Base-by-base conservation (phyloP, 495 filamentous ascomycete species). In the Paragyromitra xinjiangensis region DNA sequence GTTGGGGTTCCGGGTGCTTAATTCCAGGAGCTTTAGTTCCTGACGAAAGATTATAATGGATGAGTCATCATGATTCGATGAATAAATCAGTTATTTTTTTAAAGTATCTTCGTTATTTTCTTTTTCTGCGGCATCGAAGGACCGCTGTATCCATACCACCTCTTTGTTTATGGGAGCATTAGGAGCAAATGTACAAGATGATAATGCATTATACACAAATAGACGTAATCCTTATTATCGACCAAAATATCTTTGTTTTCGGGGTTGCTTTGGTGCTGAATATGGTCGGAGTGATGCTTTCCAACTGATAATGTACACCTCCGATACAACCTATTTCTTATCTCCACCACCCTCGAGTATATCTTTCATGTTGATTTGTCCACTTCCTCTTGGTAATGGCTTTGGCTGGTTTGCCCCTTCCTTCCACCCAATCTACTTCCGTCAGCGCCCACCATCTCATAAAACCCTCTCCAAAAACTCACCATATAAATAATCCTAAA, bases 361-460 rank as follows among this genome's bases (percentile, higher is more conserved):
- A 85, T 97, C 93, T 83, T 94, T 94, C 63, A 98, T 84, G 84
- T 89, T 94, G 24, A 95, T 82, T 82, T 95, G 86, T 12, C 92
- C 94, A 77, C 89, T 97, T 1, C 96, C 96, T 73, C 96, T 88
- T 73, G 88, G 83, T 77, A 98, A 84, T 40, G 96, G 94, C 85
- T 94, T 85, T 56, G 89, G 84, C 85, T 98, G 94, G 62, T 90
- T 87, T 37, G 87, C 86, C 0, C 91, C 91, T 79, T 95, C 92
- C 83, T 95, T 96, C 96, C 96, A 99, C 19, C 96, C 96, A 85
- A 99, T 98, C 94, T 98, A 95, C 51, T 34, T 34, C 42, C 14
- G 48, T 66, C 37, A 81, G 59, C 14, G 29, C 75, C 19, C 48
- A 7, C 95, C 12, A 12, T 26, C 22, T 70, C 93, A 67, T 22